Conservation (phyloP, 2,329 filamentous ascomycete species). For the Amauroascus niger region DNA sequence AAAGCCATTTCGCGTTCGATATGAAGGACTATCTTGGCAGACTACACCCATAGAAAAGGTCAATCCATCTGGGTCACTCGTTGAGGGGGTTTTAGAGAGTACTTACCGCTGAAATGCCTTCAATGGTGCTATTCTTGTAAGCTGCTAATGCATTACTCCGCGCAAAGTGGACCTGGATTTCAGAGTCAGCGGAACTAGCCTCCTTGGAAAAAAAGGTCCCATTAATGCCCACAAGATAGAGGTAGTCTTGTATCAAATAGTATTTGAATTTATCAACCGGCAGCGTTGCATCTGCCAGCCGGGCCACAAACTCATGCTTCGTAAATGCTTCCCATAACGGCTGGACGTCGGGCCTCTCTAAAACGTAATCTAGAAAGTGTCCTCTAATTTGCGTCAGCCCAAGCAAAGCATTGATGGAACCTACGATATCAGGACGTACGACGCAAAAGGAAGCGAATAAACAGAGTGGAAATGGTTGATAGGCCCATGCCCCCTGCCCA, state of each 20-base stretch:
- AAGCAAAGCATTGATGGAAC: background rate
- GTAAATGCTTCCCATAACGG: conserved; percentile 65
- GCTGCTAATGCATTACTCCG: conserved; percentile 74
- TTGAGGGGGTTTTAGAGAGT: background rate
- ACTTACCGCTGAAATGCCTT: conserved; percentile 60
- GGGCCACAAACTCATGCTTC: conserved; percentile 71
- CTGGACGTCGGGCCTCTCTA: conserved; percentile 65
- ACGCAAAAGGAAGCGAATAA: conserved; percentile 50
- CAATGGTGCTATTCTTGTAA: conserved; percentile 69
- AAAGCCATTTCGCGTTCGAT: conserved; percentile 71
- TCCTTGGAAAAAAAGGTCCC: background rate
- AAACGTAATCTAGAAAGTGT: conserved; percentile 72
- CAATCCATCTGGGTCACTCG: background rate
- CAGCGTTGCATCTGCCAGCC: conserved; percentile 64
- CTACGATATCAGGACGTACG: conserved; percentile 32
- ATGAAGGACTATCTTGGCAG: conserved; percentile 62
- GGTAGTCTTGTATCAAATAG: conserved; percentile 85
- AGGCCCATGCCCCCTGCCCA: conserved; percentile 53
- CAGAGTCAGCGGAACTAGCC: conserved; percentile 6
- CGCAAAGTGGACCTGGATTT: conserved; percentile 65
- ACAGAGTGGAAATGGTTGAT: conserved; percentile 60
- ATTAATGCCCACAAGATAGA: conserved; percentile 60
- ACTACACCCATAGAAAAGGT: conserved; percentile 32
- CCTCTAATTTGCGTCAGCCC: conserved; percentile 41
- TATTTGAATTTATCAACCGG: conserved; percentile 70